Evolutionary conservation across 257 asterid genomes (phyloP), one percentile per base, ranked within the genome.

Genomic region (Solanum habrochaites): DNA sequence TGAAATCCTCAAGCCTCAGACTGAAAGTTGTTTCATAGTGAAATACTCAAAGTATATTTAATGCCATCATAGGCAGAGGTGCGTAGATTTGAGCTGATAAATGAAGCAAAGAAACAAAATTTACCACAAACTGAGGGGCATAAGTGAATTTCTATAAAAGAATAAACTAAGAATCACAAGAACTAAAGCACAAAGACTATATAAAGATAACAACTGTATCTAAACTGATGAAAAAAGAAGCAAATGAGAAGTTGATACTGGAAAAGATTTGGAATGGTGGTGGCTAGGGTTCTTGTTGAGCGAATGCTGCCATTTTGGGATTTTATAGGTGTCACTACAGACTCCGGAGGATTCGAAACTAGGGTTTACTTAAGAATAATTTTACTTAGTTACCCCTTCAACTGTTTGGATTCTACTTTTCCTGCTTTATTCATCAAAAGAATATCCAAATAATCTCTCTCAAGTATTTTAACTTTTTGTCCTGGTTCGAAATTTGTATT

Each of bases 21-120:
- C 27, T 43, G 43, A 83, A 5, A 70, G 32, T 69, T 58, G 86
- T 70, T 93, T 93, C 95, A 87, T 73, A 75, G 91, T 67, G 70
- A 86, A 47, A 35, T 85, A 90, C 94, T 92, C 95, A 91, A 89
- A 91, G 95, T 92, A 93, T 92, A 91, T 93, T 90, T 93, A 93
- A 90, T 88, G 83, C 94, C 96, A 89, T 93, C 96, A 93, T 20
- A 14, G 92, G 93, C 94, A 89, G 23, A 77, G 60, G 77, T 43
- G 40, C 14, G 20, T 43, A 21, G 49, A 72, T 20, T 23, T 32
- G 37, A 58, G 60, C 71, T n/a, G 7, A 52, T 29, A n/a, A 27
- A 4, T 12, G 70, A 14, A 27, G 43, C 16, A 13, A 39, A 15
- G 37, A 56, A 39, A 42, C 45, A 82, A 8, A 67, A 43, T 15